These are phyloP conservation scores for Leishmania arabica DNA, from an alignment of 208 protist species.

Conservation along the genomic window DNA sequence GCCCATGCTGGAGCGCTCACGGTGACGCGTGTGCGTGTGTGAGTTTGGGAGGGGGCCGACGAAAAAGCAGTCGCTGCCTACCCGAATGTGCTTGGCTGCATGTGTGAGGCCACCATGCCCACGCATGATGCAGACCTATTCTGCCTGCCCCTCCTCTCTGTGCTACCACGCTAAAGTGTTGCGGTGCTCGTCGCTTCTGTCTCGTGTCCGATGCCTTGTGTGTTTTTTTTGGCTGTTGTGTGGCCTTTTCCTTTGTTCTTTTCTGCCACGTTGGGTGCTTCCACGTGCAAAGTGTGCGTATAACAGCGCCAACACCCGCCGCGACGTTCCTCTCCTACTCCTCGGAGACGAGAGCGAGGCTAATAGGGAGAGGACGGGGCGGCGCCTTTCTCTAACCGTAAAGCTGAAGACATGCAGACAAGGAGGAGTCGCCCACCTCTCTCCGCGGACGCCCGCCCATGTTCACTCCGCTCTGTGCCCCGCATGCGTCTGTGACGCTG, in stretches of 20 bases:
- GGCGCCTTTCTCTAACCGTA: neutral
- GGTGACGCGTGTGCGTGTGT: neutral
- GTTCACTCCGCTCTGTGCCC: neutral
- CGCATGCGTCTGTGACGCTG: neutral
- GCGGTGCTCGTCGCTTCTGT: neutral
- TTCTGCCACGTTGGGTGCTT: neutral
- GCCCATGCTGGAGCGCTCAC: neutral
- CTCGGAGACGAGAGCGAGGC: neutral
- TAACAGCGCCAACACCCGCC: neutral
- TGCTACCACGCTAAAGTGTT: neutral
- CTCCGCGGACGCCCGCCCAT: neutral
- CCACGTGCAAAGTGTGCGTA: neutral
- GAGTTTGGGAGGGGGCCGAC: neutral
- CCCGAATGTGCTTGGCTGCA: neutral
- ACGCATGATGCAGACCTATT: neutral
- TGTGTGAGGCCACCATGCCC: neutral
- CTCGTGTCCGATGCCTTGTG: neutral
- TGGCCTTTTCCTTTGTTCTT: neutral
- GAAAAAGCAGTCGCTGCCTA: neutral
- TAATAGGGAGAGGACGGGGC: neutral
- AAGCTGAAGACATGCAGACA: neutral
- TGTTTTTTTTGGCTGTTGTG: neutral
- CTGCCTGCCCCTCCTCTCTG: neutral
- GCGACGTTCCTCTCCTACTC: neutral
- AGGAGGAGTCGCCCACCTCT: neutral